Base-by-base conservation (phyloP, 768 basidiomycete species). In the Tylopilus subfusipes region DNA sequence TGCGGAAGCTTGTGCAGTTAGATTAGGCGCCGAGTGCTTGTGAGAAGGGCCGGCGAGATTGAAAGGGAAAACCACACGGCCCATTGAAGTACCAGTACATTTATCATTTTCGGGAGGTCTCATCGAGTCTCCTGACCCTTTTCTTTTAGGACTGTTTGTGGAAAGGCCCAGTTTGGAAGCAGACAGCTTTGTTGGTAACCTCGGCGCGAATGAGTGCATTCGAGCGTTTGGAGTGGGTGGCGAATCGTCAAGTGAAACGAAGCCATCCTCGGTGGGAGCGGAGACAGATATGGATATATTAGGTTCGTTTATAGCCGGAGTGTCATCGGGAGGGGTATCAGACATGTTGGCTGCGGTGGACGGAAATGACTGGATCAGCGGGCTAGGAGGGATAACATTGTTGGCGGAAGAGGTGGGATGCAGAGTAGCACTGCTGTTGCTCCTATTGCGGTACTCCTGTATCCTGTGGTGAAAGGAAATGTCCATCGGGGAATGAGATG, bases 191-290 rank as follows among this genome's bases (percentile, higher is more conserved):
- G 87, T 86, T 3, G 87, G 78, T 18, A 88, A 69, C 54, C 85
- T 86, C 0, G 86, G 87, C 0, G 86, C 83, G 58, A 89, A 88
- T 2, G 86, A 80, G 57, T 86, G 84, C 27, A 82, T 85, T 40
- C 86, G 82, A 33, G 78, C 76, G 62, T 83, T 88, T 22, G 81
- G 64, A 7, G 60, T 81, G 53, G 81, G 79, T 38, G 68, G 58
- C 19, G 58, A 64, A 14, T 74, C 66, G 27, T 74, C 68, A 0
- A 68, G 48, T 2, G 63, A 52, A 43, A 70, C 50, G 60, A 72
- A 73, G 21, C 58, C 67, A 4, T 76, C 77, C 1, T 73, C 65
- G 18, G 67, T 61, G 18, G 80, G 75, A 27, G 75, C 73, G 31
- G 81, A 79, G 22, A 79, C 63, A 3, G 81, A 80, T 33, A 80